Evolutionary conservation across 257 asterid species (phyloP).

Genomic region (Solanum lignicaule): DNA sequence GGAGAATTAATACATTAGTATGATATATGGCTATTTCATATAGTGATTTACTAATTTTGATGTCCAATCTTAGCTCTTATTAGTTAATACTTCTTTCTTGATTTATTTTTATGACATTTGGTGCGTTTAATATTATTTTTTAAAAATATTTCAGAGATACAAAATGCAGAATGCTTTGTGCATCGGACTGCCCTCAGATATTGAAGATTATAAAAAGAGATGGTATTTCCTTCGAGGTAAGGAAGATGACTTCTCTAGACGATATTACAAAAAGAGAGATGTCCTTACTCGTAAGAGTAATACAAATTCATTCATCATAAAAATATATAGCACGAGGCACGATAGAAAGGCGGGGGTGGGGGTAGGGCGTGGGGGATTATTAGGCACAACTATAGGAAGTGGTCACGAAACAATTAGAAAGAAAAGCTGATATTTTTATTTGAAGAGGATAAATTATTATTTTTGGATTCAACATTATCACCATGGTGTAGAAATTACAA

Average conservation of each 20-base stretch:
- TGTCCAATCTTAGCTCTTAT: background rate
- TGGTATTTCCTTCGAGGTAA: background rate
- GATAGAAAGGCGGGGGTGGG: no score
- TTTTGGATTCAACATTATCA: background rate
- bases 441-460: background rate
- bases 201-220: background rate
- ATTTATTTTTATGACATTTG: background rate
- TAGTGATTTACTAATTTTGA: background rate
- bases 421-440: no score
- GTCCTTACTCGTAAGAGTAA: background rate
- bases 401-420: no score
- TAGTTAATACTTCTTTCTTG: background rate
- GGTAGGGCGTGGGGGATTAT: no score
- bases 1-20: background rate
- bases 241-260: background rate
- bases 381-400: no score
- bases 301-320: no score
- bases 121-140: background rate
- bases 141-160: no score
- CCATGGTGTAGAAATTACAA: background rate
- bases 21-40: background rate
- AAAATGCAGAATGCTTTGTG: no score
- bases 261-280: no score
- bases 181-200: accelerated
- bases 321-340: no score